A percentile compares a stretch with the other conserved stretches of the same genome.
Conservation (phyloP, 768 basidiomycete genomes). For the Boletus rubroflammeus region DNA sequence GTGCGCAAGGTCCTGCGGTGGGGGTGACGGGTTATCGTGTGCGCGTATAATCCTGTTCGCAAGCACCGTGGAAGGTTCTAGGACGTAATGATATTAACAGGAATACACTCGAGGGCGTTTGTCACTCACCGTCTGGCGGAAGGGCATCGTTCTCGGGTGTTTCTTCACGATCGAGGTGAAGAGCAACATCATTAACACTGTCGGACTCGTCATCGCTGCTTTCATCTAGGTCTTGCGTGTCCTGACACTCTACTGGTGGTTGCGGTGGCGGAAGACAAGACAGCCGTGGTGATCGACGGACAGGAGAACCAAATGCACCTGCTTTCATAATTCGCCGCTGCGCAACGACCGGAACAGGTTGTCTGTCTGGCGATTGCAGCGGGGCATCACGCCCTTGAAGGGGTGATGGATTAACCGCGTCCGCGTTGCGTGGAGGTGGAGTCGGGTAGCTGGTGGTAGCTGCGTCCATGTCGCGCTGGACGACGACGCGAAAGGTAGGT, state of each 20-base stretch:
- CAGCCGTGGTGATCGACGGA: slow-evolving; percentile 51
- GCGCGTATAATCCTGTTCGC: slow-evolving; percentile 66
- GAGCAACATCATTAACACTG: slow-evolving; percentile 22
- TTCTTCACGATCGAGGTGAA: slow-evolving; percentile 35
- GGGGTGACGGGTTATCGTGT: slow-evolving; percentile 74
- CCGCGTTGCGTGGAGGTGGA: slow-evolving; percentile 33
- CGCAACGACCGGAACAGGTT: slow-evolving; percentile 34
- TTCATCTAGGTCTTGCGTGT: slow-evolving; percentile 17
- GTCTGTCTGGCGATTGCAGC: slow-evolving; percentile 51
- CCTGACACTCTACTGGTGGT: slow-evolving; percentile 13
- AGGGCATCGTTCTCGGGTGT: slow-evolving; percentile 48
- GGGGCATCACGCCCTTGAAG: slow-evolving; percentile 51
- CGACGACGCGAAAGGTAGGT: not conserved
- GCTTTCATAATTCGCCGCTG: slow-evolving; percentile 29
- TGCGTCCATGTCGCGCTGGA: slow-evolving; percentile 17
- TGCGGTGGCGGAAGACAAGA: slow-evolving; percentile 37
- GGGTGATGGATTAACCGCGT: slow-evolving; percentile 41
- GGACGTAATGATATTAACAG: slow-evolving; percentile 4
- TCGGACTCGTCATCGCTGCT: slow-evolving; percentile 33
- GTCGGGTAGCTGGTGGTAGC: slow-evolving; percentile 25
- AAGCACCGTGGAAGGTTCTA: slow-evolving; percentile 66
- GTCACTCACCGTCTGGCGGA: slow-evolving; percentile 43
- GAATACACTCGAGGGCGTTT: not conserved
- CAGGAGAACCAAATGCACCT: slow-evolving; percentile 28
- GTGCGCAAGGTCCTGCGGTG: slow-evolving; percentile 34